Evolutionary conservation across 345 rosid species (phyloP), one percentile per base, ranked within the genome.

Genomic region (Boechera retrofracta): DNA sequence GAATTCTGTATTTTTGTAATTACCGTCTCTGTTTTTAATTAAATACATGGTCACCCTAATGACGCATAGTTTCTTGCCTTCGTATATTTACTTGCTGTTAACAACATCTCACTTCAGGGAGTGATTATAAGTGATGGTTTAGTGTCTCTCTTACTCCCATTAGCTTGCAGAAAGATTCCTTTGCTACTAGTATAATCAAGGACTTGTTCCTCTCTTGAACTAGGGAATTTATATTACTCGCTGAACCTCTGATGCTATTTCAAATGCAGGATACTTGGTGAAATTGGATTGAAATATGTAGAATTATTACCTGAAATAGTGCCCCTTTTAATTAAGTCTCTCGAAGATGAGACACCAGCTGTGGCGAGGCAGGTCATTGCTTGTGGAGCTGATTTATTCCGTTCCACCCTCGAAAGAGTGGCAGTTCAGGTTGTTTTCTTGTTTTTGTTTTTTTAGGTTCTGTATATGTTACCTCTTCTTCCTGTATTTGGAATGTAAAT

Each of bases 341-440:
- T 88, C 73, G 83, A 88, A 10, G 99, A 95, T 74, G 85, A 71
- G 76, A 86, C 91, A 7, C 98, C 99, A 0, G 96, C 98, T 53
- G 99, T 92, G 68, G 89, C 85, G 64, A 88, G 97, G 69, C 98
- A 92, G 82, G 93, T 89, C 64, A 87, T 92, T 47, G 62, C 89
- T 77, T 85, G 86, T 45, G 94, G 89, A 26, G 78, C 85, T 73
- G 79, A 80, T 71, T 82, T 92, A 67, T 95, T 95, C 80, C 86
- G 83, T 32, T 78, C 74, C 65, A 91, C 87, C 29, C 89, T 95
- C 13, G 79, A 76, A 75, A 88, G 77, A 82, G 63, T 89, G 77
- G 89, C 89, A 3, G 48, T 91, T 79, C 91, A 85, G 98, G 99
- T 92, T 48, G n/a, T 3, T 16, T 47, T 71, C 72, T 15, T 48